phyloP scores from a whole-genome alignment of 352 stramenopile species.

The Pythium angustatum region DNA sequence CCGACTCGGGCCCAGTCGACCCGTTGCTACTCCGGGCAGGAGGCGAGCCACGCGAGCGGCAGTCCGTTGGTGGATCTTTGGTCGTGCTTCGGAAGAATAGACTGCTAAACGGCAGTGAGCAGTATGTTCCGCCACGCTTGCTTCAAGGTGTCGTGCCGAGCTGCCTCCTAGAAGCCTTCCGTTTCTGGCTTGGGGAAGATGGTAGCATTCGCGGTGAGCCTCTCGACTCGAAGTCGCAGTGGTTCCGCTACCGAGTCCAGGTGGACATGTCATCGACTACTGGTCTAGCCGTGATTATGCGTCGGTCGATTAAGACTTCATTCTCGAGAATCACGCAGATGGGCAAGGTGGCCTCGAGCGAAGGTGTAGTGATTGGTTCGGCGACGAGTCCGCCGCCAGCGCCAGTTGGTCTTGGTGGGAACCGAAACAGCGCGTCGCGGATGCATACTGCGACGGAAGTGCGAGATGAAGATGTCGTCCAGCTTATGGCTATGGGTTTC shows the following conservation, averaged over 20 bases:
- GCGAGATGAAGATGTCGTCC: slow-evolving; percentile 80
- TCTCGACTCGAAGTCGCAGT: slow-evolving; percentile 81
- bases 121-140: slow-evolving; percentile 91
- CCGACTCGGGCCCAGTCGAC: slow-evolving; percentile 61
- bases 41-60: slow-evolving; percentile 66
- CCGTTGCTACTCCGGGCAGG: slow-evolving; percentile 59
- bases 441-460: slow-evolving; percentile 37
- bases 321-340: slow-evolving; percentile 57
- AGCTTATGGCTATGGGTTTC: slow-evolving; percentile 89
- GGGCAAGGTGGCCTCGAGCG: slow-evolving; percentile 30
- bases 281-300: slow-evolving; percentile 49
- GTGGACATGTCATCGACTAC: slow-evolving; percentile 47
- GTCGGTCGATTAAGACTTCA: slow-evolving; percentile 66
- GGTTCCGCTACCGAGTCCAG: slow-evolving; percentile 86
- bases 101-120: slow-evolving; percentile 70
- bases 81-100: slow-evolving; percentile 86
- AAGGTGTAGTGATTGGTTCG: slow-evolving; percentile 20
- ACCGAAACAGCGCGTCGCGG: slow-evolving; percentile 3
- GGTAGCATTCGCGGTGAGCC: slow-evolving; percentile 94
- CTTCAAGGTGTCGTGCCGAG: slow-evolving; percentile 94
- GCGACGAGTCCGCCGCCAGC: slow-evolving; percentile 49
- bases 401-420: slow-evolving; percentile 26
- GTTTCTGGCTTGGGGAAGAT: slow-evolving; percentile 97
- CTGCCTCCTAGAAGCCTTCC: slow-evolving; percentile 94
- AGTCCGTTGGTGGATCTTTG: slow-evolving; percentile 78